Evolutionary conservation across 495 filamentous ascomycete genomes (phyloP).

Genomic region (Rhizodiscina lignyota): DNA sequence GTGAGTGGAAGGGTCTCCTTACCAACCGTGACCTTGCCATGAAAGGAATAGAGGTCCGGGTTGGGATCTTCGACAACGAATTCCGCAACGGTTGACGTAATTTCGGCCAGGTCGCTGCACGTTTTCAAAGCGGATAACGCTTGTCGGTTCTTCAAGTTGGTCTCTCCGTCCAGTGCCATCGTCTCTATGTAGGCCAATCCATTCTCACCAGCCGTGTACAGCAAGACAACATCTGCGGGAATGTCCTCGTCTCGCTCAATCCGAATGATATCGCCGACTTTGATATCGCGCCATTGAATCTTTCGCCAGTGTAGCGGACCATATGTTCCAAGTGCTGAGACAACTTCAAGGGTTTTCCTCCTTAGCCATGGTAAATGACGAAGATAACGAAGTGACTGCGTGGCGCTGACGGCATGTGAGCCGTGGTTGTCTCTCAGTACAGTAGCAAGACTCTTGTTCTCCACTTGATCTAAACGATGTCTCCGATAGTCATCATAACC

Average conservation of each 20-base stretch:
- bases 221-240: conserved; percentile 67
- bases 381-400: too few relatives aligned
- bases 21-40: conserved; percentile 57
- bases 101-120: conserved; percentile 45
- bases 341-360: conserved; percentile 16
- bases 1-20: conserved; percentile 64
- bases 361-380: too few relatives aligned
- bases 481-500: conserved; percentile 79
- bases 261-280: conserved; percentile 70
- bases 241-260: conserved; percentile 60
- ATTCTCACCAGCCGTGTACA: conserved; percentile 61
- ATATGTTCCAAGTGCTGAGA: conserved; percentile 1
- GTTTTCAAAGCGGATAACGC: conserved; percentile 47
- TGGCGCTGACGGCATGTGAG: too few relatives aligned
- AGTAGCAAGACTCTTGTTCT: conserved; percentile 54
- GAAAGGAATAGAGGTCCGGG: conserved; percentile 81
- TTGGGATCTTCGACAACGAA: conserved; percentile 83
- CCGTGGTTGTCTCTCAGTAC: too few relatives aligned
- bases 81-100: conserved; percentile 32
- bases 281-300: conserved; percentile 62
- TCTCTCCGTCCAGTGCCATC: conserved; percentile 91
- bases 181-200: conserved; percentile 80
- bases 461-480: conserved; percentile 71
- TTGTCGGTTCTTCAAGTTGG: conserved; percentile 82
- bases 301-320: conserved; percentile 37